These are phyloP conservation scores for Eragrostis tef DNA, from an alignment of 202 grass and related monocot species.

Conservation along the genomic window DNA sequence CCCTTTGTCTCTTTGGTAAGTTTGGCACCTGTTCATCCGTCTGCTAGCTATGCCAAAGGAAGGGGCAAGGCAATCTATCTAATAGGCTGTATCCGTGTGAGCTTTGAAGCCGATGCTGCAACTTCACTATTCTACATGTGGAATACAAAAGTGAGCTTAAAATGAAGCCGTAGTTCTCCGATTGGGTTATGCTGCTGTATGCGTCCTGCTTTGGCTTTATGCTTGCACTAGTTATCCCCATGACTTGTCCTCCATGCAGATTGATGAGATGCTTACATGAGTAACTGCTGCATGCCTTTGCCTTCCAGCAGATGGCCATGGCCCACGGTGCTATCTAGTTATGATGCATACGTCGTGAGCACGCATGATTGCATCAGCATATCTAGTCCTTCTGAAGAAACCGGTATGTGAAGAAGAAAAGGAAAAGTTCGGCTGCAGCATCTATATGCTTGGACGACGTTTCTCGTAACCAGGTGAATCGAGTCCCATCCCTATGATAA, in stretches of 20 bases:
- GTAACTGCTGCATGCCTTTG: conserved; percentile 16
- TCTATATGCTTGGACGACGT: conserved; percentile 16
- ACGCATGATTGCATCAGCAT: conserved; percentile 49
- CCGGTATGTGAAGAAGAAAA: not conserved
- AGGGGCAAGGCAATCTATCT: conserved; percentile 46
- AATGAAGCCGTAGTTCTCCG: conserved; percentile 19
- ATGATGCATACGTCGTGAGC: conserved; percentile 48
- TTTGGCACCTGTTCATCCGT: conserved; percentile 81
- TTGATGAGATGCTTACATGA: not conserved
- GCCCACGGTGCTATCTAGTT: conserved; percentile 27
- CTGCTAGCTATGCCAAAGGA: conserved; percentile 33
- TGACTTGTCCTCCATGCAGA: conserved; percentile 22
- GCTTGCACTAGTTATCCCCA: conserved; percentile 27
- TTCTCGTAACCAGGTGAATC: not conserved
- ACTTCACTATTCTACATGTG: conserved; percentile 50
- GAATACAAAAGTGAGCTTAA: conserved; percentile 44
- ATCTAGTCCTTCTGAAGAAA: conserved; percentile 7
- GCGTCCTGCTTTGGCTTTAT: conserved; percentile 42
- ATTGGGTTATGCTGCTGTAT: conserved; percentile 1
- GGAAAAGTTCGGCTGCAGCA: conserved; percentile 1
- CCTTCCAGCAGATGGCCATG: conserved; percentile 37
- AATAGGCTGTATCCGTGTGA: conserved; percentile 35
- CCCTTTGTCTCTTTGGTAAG: conserved; percentile 80
- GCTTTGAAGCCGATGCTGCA: conserved; percentile 56
- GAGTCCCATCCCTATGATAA: not conserved